Evolutionary conservation across 306 rosid genomes (phyloP).

Genomic region (Ziziphus jujuba): DNA sequence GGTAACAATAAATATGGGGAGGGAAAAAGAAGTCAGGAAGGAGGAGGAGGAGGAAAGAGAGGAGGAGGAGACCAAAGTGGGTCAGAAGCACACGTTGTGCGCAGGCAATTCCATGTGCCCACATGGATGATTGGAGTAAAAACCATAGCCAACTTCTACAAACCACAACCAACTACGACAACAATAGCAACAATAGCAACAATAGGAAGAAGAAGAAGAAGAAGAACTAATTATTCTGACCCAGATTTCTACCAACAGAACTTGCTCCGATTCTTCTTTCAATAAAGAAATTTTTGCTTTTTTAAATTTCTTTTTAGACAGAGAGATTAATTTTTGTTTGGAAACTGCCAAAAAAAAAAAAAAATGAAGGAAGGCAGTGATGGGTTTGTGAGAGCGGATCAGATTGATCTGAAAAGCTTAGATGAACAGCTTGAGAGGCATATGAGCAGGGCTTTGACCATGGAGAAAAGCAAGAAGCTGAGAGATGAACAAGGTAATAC

Average conservation of each 20-base stretch:
- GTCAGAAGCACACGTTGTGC: slow-evolving; percentile 86
- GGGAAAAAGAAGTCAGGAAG: background rate
- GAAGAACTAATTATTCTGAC: slow-evolving; percentile 1
- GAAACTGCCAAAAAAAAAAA: too few species aligned
- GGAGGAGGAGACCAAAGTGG: slow-evolving; percentile 58
- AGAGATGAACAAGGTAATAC: slow-evolving; percentile 37
- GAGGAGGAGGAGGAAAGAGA: background rate
- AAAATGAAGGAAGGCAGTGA: slow-evolving; percentile 78
- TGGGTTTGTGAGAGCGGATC: slow-evolving; percentile 96
- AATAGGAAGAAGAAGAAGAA: slow-evolving; percentile 16
- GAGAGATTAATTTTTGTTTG: background rate
- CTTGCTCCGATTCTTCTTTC: background rate
- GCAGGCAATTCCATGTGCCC: slow-evolving; percentile 94
- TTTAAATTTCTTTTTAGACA: too few species aligned
- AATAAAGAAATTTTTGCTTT: background rate
- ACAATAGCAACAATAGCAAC: background rate
- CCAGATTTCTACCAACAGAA: background rate
- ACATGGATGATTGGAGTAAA: slow-evolving; percentile 58
- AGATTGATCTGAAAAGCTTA: slow-evolving; percentile 97
- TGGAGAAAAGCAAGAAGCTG: slow-evolving; percentile 68
- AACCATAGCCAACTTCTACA: background rate
- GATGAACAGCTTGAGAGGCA: slow-evolving; percentile 96
- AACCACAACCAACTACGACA: too few species aligned
- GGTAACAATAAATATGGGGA: background rate
- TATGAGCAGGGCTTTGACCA: slow-evolving; percentile 64